Conservation (phyloP, 2,329 filamentous ascomycete genomes). For the Cyanodermella asteris region DNA sequence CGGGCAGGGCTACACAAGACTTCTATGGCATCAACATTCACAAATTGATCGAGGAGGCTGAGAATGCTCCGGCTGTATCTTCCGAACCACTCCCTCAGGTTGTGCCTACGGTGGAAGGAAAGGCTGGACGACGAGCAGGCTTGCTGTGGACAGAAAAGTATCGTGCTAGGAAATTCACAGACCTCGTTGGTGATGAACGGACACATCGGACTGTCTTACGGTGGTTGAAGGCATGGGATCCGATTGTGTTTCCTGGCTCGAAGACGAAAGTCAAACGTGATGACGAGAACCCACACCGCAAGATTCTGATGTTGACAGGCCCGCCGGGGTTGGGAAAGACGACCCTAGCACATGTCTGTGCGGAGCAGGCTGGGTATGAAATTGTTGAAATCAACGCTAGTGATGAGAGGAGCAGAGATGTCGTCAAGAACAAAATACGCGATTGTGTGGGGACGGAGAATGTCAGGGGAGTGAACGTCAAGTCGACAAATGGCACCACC, state of each 20-base stretch:
- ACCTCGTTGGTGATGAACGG: constrained; percentile 81
- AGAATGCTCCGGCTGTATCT: constrained; percentile 29
- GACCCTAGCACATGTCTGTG: constrained; percentile 87
- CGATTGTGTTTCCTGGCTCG: constrained; percentile 63
- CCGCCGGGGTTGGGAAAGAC: constrained; percentile 91
- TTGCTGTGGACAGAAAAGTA: constrained; percentile 92
- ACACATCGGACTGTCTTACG: constrained; percentile 77
- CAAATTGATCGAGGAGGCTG: constrained; percentile 49
- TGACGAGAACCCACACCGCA: constrained; percentile 59
- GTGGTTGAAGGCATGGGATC: constrained; percentile 90
- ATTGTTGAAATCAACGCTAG: constrained; percentile 95
- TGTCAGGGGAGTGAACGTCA: constrained; percentile 43
- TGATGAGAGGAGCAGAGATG: constrained; percentile 72
- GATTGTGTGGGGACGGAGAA: constrained; percentile 89
- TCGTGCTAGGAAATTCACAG: constrained; percentile 72
- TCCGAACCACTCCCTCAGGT: constrained; percentile 10
- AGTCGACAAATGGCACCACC: constrained; percentile 26
- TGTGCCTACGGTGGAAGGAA: constrained; percentile 15
- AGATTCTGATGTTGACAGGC: constrained; percentile 75
- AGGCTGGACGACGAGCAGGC: constrained; percentile 13
- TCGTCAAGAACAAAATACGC: constrained; percentile 76
- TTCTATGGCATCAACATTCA: constrained; percentile 94
- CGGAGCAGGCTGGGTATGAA: constrained; percentile 85
- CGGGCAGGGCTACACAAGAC: constrained; percentile 34
- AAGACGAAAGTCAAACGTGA: constrained; percentile 26